Evolutionary conservation across 257 asterid genomes (phyloP), one percentile per base, ranked within the genome.

Genomic region (Rhazya stricta): DNA sequence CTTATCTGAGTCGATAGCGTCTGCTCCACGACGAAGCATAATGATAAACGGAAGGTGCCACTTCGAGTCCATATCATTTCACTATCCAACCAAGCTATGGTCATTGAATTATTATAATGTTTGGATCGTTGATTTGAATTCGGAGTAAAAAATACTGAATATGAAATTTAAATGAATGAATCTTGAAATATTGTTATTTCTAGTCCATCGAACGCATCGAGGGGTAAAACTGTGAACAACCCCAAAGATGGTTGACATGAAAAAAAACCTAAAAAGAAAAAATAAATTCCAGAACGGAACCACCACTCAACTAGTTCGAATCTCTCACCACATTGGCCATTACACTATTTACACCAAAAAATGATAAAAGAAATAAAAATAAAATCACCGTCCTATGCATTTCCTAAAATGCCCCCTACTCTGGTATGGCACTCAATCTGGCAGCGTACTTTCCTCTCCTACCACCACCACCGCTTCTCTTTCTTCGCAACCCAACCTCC

Each of bases 381-480:
- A 54, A 46, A 69, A 25, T 27, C 7, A 57, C 50, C 15, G 7
- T 43, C 73, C 32, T 0, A 10, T 39, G 46, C 69, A 45, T 57
- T 83, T 76, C 83, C 86, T 42, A 81, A 80, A 81, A 62, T 15
- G 72, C 79, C 86, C 82, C 80, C 89, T 88, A 94, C 83, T 94
- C 99, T 5, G 93, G 97, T 51, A 94, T 94, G 48, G 91, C 89
- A 25, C 76, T 89, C 80, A 94, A 81, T 66, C 73, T 81, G 76
- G 88, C 92, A 78, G 83, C 30, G 53, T 79, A 77, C 78, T 77
- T 82, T 68, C 86, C 90, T 42, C 91, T 79, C 67, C 88, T 74
- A 78, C 79, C 74, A n/a, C 81, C 84, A 19, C 74, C 79, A 23
- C 80, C 81, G 27, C 69, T 77, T 65, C 80, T 74, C 27, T 74